Percentiles rank a stretch among this genome's conserved stretches.
These are phyloP conservation scores for Fusarium lateritium DNA, from an alignment of 2,329 filamentous ascomycete species.

Conservation along the genomic window DNA sequence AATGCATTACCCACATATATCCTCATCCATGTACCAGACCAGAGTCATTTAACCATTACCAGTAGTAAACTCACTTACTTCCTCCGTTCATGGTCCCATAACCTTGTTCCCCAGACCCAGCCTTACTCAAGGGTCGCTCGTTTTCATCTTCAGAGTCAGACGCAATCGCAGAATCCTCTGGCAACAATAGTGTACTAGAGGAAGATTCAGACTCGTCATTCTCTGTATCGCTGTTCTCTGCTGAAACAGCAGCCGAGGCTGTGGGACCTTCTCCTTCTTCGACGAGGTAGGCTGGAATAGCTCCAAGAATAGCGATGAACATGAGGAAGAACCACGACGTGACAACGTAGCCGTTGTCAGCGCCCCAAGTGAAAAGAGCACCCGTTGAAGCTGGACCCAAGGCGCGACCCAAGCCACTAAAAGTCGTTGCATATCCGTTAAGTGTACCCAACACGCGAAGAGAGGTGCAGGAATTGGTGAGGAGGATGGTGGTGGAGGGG, in stretches of 20 bases:
- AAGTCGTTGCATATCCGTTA: constrained; percentile 90
- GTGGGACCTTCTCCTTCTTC: constrained; percentile 80
- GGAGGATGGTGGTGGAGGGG: constrained; percentile 88
- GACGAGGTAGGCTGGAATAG: constrained; percentile 81
- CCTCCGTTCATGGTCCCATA: constrained; percentile 44
- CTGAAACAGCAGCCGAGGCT: constrained; percentile 52
- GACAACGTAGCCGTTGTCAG: constrained; percentile 81
- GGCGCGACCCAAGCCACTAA: constrained; percentile 85
- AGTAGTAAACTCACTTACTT: neutral
- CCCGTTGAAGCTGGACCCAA: constrained; percentile 83
- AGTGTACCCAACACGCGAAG: constrained; percentile 84
- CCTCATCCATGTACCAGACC: neutral
- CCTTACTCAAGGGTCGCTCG: constrained; percentile 36
- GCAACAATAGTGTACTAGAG: constrained; percentile 39
- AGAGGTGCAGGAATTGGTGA: constrained; percentile 87
- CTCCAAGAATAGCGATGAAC: constrained; percentile 73
- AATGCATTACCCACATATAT: neutral
- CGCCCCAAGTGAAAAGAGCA: constrained; percentile 80
- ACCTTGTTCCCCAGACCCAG: constrained; percentile 12
- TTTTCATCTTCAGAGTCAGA: constrained; percentile 42
- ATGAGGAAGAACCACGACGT: constrained; percentile 87
- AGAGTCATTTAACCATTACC: neutral
- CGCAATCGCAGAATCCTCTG: constrained; percentile 40
- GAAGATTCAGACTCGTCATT: constrained; percentile 32
- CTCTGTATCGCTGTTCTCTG: constrained; percentile 53